phyloP scores from a whole-genome alignment of 2,329 filamentous ascomycete genomes.

The Alternaria sp. region DNA sequence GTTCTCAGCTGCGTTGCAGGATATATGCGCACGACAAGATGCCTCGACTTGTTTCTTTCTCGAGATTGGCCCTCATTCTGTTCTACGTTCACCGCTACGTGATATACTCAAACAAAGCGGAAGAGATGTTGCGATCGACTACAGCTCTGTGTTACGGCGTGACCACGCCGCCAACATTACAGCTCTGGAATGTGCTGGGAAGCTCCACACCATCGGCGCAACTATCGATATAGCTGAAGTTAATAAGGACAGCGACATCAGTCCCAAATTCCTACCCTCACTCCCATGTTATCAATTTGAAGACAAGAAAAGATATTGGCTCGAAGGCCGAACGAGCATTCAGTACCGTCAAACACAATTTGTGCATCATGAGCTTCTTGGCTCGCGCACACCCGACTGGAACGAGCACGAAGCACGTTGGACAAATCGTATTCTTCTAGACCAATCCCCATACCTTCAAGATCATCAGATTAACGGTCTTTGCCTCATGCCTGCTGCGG shows the following conservation, averaged over 20 bases:
- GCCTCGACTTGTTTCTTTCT: conserved; percentile 16
- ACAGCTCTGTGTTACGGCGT: conserved; percentile 21
- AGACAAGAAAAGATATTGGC: conserved; percentile 23
- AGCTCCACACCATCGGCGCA: conserved; percentile 6
- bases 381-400: conserved; percentile 30
- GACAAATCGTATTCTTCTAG: conserved; percentile 37
- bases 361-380: conserved; percentile 27
- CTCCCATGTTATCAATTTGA: conserved; percentile 23
- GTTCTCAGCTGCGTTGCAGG: conserved; percentile 33
- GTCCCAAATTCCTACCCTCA: conserved; percentile 13
- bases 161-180: conserved; percentile 14
- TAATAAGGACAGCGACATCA: not conserved
- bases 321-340: conserved; percentile 19
- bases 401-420: conserved; percentile 21
- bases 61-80: conserved; percentile 32
- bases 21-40: conserved; percentile 4
- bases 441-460: conserved; percentile 55
- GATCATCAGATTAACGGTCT: conserved; percentile 50
- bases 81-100: conserved; percentile 21
- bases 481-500: conserved; percentile 35
- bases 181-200: conserved; percentile 20
- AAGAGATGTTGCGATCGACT: conserved; percentile 12
- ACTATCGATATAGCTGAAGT: conserved; percentile 12
- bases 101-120: conserved; percentile 14
- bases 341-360: conserved; percentile 19